Conservation (phyloP, 768 basidiomycete genomes). For the Amanita rubescens region DNA sequence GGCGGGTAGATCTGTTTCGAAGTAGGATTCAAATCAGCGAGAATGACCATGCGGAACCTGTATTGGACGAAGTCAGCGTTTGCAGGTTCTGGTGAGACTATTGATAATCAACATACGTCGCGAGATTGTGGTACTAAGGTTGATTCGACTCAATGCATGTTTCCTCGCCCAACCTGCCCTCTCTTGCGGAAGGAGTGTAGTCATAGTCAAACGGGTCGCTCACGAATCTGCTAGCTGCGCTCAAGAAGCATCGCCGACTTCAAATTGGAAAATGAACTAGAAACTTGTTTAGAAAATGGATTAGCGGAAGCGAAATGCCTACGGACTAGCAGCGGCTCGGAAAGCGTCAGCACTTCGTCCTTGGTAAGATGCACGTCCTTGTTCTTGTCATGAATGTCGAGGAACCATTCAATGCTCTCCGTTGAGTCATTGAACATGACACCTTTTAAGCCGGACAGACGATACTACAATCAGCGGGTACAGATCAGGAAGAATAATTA, state of each 20-base stretch:
- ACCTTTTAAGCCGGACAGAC: conserved; percentile 81
- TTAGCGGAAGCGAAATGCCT: not conserved
- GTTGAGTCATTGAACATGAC: conserved; percentile 96
- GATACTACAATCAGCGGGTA: conserved; percentile 48
- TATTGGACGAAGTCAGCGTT: conserved; percentile 5
- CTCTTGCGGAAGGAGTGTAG: conserved; percentile 63
- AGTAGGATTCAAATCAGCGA: conserved; percentile 97
- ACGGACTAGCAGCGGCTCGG: conserved; percentile 85
- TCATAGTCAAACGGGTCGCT: conserved; percentile 98
- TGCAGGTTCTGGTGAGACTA: not conserved
- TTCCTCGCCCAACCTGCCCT: conserved; percentile 31
- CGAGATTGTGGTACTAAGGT: conserved; percentile 89
- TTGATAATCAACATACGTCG: conserved; percentile 46
- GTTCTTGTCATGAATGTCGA: conserved; percentile 91
- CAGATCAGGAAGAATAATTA: not conserved
- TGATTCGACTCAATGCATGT: conserved; percentile 63
- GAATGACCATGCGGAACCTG: conserved; percentile 97
- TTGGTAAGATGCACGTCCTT: conserved; percentile 94
- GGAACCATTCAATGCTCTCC: conserved; percentile 99
- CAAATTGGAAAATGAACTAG: conserved; percentile 96
- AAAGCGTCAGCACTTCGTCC: conserved; percentile 92
- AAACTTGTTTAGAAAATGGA: conserved; percentile 6
- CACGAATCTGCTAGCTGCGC: conserved; percentile 95
- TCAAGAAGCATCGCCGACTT: conserved; percentile 93
- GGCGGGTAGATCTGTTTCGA: conserved; percentile 82